Evolutionary conservation across 805 yeast species (phyloP).

Genomic region (Cyberlindnera euphorbiiphila): DNA sequence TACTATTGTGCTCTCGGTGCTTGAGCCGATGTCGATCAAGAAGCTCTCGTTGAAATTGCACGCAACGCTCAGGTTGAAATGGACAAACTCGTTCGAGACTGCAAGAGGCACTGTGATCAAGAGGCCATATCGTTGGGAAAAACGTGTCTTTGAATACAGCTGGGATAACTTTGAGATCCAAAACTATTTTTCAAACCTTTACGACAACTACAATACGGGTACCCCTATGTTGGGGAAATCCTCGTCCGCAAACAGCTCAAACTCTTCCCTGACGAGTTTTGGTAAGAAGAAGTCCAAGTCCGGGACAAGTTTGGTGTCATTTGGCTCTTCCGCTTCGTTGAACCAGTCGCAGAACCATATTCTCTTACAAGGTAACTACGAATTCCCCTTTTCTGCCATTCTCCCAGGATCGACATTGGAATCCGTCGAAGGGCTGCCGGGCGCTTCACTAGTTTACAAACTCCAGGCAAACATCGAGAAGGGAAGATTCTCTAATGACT

Average conservation of each 20-base stretch:
- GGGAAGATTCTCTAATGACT: conserved; percentile 66
- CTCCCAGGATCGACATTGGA: conserved; percentile 85
- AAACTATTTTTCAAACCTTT: conserved; percentile 32
- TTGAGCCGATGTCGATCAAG: conserved; percentile 70
- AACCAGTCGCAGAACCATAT: conserved; percentile 33
- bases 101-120: conserved; percentile 40
- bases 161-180: conserved; percentile 71
- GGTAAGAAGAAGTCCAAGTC: conserved; percentile 33
- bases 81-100: conserved; percentile 52
- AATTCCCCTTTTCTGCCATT: conserved; percentile 81
- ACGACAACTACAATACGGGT: conserved; percentile 20
- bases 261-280: conserved; percentile 25
- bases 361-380: conserved; percentile 75
- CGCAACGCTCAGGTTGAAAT: conserved; percentile 62
- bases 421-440: conserved; percentile 84
- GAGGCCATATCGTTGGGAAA: conserved; percentile 51
- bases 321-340: conserved; percentile 28
- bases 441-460: conserved; percentile 68
- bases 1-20: conserved; percentile 66
- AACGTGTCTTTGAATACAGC: conserved; percentile 64
- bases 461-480: conserved; percentile 79
- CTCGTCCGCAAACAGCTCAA: conserved; percentile 22
- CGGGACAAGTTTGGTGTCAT: conserved; percentile 31
- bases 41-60: conserved; percentile 59
- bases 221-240: conserved; percentile 12